Base-by-base conservation (phyloP, 495 filamentous ascomycete species). In the Trichoderma erinaceum region DNA sequence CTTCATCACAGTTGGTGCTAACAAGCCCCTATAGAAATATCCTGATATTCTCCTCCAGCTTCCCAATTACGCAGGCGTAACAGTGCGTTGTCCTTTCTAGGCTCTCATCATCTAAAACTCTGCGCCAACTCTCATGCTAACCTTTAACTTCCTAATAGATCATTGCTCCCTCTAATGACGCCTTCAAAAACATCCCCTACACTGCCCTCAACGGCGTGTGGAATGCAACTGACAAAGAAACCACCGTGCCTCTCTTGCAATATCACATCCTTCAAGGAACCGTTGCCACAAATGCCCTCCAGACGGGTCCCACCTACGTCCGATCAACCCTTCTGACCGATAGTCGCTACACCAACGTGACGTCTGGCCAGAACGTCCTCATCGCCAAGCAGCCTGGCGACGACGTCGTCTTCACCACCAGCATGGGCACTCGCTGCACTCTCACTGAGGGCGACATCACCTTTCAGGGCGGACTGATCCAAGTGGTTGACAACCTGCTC, bases 191-290 rank as follows among this genome's bases (percentile, higher is more conserved):
- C 27, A 61, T 61, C 13, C 56, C 56, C 16, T 61, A 61, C 27
- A 61, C 56, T 32, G 56, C 56, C 27, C 56, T 61, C 56, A 61
- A 61, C 27, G 56, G 56, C 27, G n/a, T 61, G 11, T 61, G 56
- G 56, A 61, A 61, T 13, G 15, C 76, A 48, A 76, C 75, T 3
- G 69, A 79, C 15, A 68, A 84, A 21, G 23, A 32, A 46, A 76
- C 76, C 68, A 74, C 70, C 29, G 68, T 89, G 56, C 56, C 56
- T 10, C 56, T 61, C 18, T 74, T 91, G 25, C 71, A 75, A 64
- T 91, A 90, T 73, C 88, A 90, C 74, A 80, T 90, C 66, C 76
- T 91, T 21, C 80, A 83, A 61, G 87, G 86, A 15, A 78, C 76
- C 16, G 77, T 83, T 38, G 76, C 80, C 3, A 75, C 77, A 0